phyloP scores from a whole-genome alignment of 2,329 filamentous ascomycete species.

The Cadophora luteo-olivacea region DNA sequence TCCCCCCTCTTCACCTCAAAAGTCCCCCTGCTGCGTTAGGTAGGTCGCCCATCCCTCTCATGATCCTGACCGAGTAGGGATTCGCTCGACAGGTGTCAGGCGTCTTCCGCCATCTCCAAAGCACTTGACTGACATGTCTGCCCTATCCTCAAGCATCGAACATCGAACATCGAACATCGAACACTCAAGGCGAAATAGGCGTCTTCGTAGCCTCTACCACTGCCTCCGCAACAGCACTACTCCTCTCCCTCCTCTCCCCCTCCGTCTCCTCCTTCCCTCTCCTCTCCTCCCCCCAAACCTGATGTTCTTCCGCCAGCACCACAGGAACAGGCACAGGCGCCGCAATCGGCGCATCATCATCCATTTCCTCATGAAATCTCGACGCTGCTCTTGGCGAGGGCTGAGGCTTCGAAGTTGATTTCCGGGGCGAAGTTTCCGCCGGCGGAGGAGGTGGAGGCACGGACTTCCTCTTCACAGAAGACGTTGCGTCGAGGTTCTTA shows the following conservation, averaged over 20 bases:
- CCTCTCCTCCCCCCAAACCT: constrained; percentile 30
- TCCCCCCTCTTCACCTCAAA: background rate
- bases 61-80: too few species aligned
- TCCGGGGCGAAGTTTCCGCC: background rate
- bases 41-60: too few species aligned
- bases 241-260: constrained; percentile 25
- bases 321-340: background rate
- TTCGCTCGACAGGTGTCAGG: too few species aligned
- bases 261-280: constrained; percentile 26
- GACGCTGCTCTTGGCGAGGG: constrained; percentile 22
- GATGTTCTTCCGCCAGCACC: constrained; percentile 17
- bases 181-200: constrained; percentile 32
- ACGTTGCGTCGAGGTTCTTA: background rate
- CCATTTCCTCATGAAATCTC: constrained; percentile 32
- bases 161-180: too few species aligned
- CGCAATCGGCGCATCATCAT: constrained; percentile 18
- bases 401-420: background rate
- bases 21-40: background rate
- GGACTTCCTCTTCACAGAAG: background rate
- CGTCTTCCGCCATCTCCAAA: too few species aligned
- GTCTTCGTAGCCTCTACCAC: constrained; percentile 37
- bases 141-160: too few species aligned
- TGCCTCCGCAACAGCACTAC: constrained; percentile 33
- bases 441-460: background rate
- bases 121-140: too few species aligned